Base-by-base conservation (phyloP, 1,139 yeast genomes). In the Insectozyma bohioensis region DNA sequence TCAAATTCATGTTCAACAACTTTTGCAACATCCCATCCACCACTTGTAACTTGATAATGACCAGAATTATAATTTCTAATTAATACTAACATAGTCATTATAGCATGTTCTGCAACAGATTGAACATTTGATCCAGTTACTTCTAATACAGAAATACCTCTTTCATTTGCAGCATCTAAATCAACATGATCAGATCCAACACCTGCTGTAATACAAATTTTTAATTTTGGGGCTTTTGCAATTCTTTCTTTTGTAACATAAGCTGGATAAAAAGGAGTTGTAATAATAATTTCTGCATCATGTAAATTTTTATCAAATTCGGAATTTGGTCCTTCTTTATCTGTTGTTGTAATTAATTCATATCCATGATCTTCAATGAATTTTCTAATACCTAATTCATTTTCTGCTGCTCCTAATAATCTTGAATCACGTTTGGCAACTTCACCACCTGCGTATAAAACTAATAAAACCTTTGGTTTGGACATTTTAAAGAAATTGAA, bases 131-230 rank as follows among this genome's bases (percentile, higher is more conserved):
- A 80, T 4, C 94, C 94, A 21, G 95, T 85, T 35, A 84, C 94
- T 61, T 84, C 94, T 33, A 79, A 64, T 14, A 85, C 94, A 12
- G 84, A 72, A 49, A 85, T 75, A 30, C 67, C 70, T 34, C 59
- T 56, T 50, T 77, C 75, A 56, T 82, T 81, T 45, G 88, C 87
- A 46, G 85, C 85, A 46, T 72, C 71, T 50, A 85, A 70, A 51
- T 84, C 94, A 43, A 84, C 68, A 58, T 85, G 94, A 56, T 85
- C 95, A 9, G 87, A 80, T 5, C 95, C 95, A 41, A 85, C 90
- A 46, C 94, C 95, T 6, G 94, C 94, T 33, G 92, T 85, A 48
- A 84, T 67, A 43, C 83, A 71, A 38, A 81, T 56, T 64, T 83
- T 84, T 60, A 85, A 72, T 42, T 84, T 83, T 53, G 80, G 80